Percentiles rank a stretch among this genome's conserved stretches.
Conservation (phyloP, 2,329 filamentous ascomycete species). For the Aspergillus awamori region DNA sequence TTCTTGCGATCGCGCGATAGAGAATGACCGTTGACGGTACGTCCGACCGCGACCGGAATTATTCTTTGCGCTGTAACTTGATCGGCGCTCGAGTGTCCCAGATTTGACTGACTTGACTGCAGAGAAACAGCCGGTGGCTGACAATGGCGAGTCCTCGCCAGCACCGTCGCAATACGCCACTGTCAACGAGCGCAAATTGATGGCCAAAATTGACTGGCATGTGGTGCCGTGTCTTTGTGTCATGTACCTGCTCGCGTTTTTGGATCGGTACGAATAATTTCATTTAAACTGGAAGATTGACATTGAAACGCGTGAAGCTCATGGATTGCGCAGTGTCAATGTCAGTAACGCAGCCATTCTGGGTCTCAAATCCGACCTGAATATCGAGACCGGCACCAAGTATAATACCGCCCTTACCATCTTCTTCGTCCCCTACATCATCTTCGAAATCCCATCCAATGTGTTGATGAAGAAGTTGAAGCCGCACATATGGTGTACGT, state of each 20-base stretch:
- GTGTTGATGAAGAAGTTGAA: constrained; percentile 68
- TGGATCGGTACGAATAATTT: constrained; percentile 46
- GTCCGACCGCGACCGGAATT: not conserved
- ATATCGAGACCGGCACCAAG: constrained; percentile 53
- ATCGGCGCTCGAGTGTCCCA: not conserved
- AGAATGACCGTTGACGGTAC: constrained; percentile 6
- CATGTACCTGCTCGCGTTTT: constrained; percentile 68
- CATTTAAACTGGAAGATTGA: no score
- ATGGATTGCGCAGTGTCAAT: constrained; percentile 59
- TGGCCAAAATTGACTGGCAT: constrained; percentile 68
- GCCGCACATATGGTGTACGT: constrained; percentile 66
- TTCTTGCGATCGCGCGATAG: constrained; percentile 1
- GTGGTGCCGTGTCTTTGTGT: constrained; percentile 71
- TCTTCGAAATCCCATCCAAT: constrained; percentile 66
- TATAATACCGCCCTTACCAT: constrained; percentile 75
- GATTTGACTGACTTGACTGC: not conserved
- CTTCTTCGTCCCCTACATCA: constrained; percentile 75
- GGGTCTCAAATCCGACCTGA: constrained; percentile 63
- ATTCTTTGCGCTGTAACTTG: not conserved
- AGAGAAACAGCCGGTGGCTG: constrained; percentile 9
- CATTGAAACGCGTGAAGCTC: no score
- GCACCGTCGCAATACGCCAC: not conserved
- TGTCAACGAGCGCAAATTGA: constrained; percentile 59
- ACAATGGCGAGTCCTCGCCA: constrained; percentile 6
- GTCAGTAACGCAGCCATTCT: constrained; percentile 74